Evolutionary conservation across 345 rosid species (phyloP), one percentile per base, ranked within the genome.

Genomic region (Pugionium cornutum): DNA sequence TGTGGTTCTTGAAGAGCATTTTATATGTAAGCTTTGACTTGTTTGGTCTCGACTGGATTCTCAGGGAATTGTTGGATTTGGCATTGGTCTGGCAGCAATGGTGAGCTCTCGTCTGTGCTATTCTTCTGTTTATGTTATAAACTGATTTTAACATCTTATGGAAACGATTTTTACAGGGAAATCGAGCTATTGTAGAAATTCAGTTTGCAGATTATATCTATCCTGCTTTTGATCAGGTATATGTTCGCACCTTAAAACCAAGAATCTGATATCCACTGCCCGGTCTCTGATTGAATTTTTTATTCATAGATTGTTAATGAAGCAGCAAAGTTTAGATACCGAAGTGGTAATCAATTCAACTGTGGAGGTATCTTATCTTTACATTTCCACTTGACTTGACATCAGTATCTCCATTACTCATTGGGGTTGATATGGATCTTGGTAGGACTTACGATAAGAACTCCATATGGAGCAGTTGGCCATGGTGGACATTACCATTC

Each of bases 161-260:
- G 51, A 52, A 64, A 54, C 25, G 64, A 61, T 53, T 40, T 53
- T 47, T 51, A 61, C 64, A 89, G 96, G 98, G 83, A 32, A 89
- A 91, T 68, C 82, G 90, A 40, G 96, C 94, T 2, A 77, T 91
- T 51, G 96, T 85, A 0, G 96, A 91, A 69, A 92, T 92, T 62
- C 98, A 92, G 56, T 92, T 92, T 67, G 96, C 96, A 7, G 98
- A 92, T 74, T 92, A 92, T 64, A 92, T 92, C 4, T 87, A 57
- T 70, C 98, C 98, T 57, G 98, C 98, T 63, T 92, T 92, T 74
- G 98, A 92, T 81, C 98, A 87, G 96, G 98, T 77, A 76, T 41
- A 44, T 68, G 44, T 60, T 49, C 35, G 50, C 37, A 6, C 31
- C 6, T 36, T 40, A 0, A 4, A 3, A 2, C 58, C 26, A 58